Evolutionary conservation across 1,139 yeast genomes (phyloP).

Genomic region (Meyerozyma athensensis): DNA sequence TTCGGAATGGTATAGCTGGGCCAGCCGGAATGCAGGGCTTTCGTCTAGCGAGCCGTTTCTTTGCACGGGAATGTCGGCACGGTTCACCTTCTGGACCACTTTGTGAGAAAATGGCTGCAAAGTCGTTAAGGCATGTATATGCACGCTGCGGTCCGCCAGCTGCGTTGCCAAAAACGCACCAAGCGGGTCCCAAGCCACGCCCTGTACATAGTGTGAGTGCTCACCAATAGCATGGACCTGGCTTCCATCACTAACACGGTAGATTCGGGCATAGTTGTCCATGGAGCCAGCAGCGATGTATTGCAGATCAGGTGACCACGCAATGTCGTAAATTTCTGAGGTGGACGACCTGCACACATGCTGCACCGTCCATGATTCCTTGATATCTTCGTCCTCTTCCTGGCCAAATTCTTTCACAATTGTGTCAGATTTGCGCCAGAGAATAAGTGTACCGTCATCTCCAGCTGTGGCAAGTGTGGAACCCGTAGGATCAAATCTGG

Average conservation of each 20-base stretch:
- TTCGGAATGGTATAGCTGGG: conserved; percentile 69
- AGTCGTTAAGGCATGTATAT: conserved; percentile 25
- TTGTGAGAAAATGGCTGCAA: conserved; percentile 2
- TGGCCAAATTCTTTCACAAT: conserved; percentile 54
- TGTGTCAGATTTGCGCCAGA: conserved; percentile 66
- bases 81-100: conserved; percentile 27
- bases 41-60: conserved; percentile 3
- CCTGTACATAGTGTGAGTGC: conserved; percentile 89
- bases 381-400: conserved; percentile 41
- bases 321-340: conserved; percentile 82
- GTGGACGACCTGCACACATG: conserved; percentile 54
- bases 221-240: conserved; percentile 62
- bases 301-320: conserved; percentile 84
- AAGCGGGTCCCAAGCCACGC: conserved; percentile 91
- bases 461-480: conserved; percentile 80
- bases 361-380: conserved; percentile 68
- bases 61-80: conserved; percentile 39
- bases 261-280: conserved; percentile 78
- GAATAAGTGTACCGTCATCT: conserved; percentile 83
- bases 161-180: conserved; percentile 78
- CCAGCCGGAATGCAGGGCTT: not conserved
- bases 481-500: conserved; percentile 70
- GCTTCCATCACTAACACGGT: conserved; percentile 52
- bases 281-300: conserved; percentile 84
- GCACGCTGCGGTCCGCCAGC: conserved; percentile 82